Evolutionary conservation across 2,329 filamentous ascomycete species (phyloP), one percentile per base, ranked within the genome.

Genomic region (Colletotrichum spinosum): DNA sequence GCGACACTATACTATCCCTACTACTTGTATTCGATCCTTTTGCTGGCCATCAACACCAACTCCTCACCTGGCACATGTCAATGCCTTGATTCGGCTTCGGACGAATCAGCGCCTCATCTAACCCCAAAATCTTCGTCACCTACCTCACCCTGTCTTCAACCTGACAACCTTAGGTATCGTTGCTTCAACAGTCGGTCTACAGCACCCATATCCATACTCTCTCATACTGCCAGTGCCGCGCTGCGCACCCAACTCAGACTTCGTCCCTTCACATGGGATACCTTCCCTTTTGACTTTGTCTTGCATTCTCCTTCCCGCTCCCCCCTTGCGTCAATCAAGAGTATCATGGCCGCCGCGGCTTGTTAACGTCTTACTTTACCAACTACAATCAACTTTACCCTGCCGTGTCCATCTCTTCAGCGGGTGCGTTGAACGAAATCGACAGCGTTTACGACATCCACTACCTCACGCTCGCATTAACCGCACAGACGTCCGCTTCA

Each of bases 51-150:
- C 55, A 55, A 58, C 46, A 25, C 35, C 60, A 65, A 59, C 49
- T 56, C 39, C 62, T 56, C 58, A 65, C 41, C 41, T 62, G 62
- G 58, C 62, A 65, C 62, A 65, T 65, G 62, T 67, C 64, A 67
- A 65, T 67, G 64, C 64, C 64, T 49, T 65, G 64, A 65, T 65
- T 54, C 60, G 42, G 42, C 15, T 60, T 45, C 54, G 54, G 60
- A 63, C 64, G 54, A 67, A 64, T 65, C 62, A 65, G 52, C 62
- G 58, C 52, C 46, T 62, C 38, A 25, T 49, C 11, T 38, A 35
- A 35, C 8, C 25, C 58, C 57, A 65, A 53, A 62, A 65, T 55
- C 62, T 62, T 65, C 52, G 58, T 62, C 62, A 62, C 52, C 54
- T 25, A 25, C 25, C 25, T 25, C 25, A 25, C 25, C 25, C 25